Evolutionary conservation across 768 basidiomycete genomes (phyloP), one percentile per base, ranked within the genome.

Genomic region (Chalciporus piperatus): DNA sequence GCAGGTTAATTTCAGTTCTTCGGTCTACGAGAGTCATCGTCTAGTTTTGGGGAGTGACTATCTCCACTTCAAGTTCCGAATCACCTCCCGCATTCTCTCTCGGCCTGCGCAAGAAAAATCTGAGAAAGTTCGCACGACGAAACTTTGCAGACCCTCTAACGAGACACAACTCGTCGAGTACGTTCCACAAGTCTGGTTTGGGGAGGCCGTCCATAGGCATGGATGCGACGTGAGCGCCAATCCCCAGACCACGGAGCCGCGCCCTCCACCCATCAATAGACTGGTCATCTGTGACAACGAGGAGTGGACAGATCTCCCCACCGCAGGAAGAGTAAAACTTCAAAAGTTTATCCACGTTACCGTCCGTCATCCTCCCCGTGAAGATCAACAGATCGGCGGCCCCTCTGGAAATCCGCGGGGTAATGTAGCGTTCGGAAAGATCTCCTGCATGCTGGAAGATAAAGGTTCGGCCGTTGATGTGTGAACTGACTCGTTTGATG

Each of bases 361-460:
- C 11, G 4, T 38, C 42, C 6, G 54, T 43, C 55, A 39, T 40
- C 10, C n/a, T 44, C 37, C 59, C 64, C 5, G 56, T 7, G 13
- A 65, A 65, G 35, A 65, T 52, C 38, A 65, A 46, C 14, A 65
- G 44, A 50, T 67, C 65, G 12, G 65, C 65, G 28, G 33, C 52
- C 3, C 61, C 59, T 44, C 65, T 65, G 30, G 60, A 46, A 17
- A 52, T 19, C 47, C 33, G 67, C 32, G 50, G 56, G 4, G 52
- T 51, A 33, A 57, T 42, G 22, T 60, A 59, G 41, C 44, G 52
- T n/a, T 41, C 33, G 14, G 55, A 51, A 42, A 54, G 41, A 19
- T 64, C 52, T 3, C 56, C 54, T 7, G 59, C 62, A 14, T 50
- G 41, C 10, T 56, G 56, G 47, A 65, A 67, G 48, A 57, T 35